Conservation (phyloP, 805 yeast genomes). For the Candida alai region DNA sequence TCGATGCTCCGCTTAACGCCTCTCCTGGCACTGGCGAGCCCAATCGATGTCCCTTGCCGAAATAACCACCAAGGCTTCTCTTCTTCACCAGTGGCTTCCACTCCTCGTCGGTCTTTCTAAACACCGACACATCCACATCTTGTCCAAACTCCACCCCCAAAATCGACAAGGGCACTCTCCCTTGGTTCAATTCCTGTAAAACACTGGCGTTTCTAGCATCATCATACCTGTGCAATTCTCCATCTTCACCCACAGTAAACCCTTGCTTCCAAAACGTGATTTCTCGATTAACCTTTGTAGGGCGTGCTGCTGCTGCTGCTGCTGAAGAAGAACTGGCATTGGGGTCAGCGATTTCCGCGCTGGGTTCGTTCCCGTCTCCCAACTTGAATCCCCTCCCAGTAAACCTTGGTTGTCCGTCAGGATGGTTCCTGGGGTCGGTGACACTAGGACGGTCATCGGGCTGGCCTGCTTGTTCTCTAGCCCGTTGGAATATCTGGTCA, state of each 20-base stretch:
- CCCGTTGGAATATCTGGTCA: slow-evolving; percentile 66
- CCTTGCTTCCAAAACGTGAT: slow-evolving; percentile 97
- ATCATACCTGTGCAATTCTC: slow-evolving; percentile 79
- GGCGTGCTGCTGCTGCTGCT: slow-evolving; percentile 71
- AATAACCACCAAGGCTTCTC: slow-evolving; percentile 58
- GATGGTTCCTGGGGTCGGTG: slow-evolving; percentile 18
- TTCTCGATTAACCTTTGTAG: slow-evolving; percentile 62
- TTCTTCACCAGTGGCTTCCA: slow-evolving; percentile 60
- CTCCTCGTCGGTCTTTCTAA: slow-evolving; percentile 75
- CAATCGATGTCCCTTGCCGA: slow-evolving; percentile 76
- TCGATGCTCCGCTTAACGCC: slow-evolving; percentile 29
- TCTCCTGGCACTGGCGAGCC: slow-evolving; percentile 91
- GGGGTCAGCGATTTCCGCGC: slow-evolving; percentile 34
- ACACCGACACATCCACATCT: slow-evolving; percentile 89
- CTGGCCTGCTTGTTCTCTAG: slow-evolving; percentile 44
- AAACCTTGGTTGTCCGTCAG: slow-evolving; percentile 27
- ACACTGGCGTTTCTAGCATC: slow-evolving; percentile 85
- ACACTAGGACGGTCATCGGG: slow-evolving; percentile 35
- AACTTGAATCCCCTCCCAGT: slow-evolving; percentile 51
- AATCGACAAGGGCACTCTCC: slow-evolving; percentile 84
- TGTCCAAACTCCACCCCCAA: slow-evolving; percentile 85
- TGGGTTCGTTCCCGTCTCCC: slow-evolving; percentile 44
- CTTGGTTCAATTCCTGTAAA: slow-evolving; percentile 76
- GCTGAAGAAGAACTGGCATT: too few relatives aligned
- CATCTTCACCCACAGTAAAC: slow-evolving; percentile 84